phyloP scores from a whole-genome alignment of 1,139 yeast genomes.

The Saccharomyces hybrid region DNA sequence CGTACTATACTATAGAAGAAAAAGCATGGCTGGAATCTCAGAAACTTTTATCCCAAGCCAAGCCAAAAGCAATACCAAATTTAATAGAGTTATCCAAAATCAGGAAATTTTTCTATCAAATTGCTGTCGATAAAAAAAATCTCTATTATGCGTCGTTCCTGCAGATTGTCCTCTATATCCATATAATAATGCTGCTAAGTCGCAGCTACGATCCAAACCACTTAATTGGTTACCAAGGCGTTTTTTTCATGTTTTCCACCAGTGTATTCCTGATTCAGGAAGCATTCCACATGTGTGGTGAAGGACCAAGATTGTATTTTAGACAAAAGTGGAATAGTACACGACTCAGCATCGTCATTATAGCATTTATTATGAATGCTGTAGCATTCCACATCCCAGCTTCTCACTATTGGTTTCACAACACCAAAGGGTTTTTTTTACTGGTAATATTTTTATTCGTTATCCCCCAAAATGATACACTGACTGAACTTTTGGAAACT shows the following conservation, averaged over 20 bases:
- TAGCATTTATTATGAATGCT: conserved; percentile 37
- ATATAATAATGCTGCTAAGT: conserved; percentile 52
- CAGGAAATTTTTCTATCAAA: conserved; percentile 41
- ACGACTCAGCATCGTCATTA: conserved; percentile 44
- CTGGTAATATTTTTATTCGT: conserved; percentile 58
- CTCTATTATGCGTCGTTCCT: conserved; percentile 31
- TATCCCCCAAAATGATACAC: conserved; percentile 68
- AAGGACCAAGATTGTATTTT: conserved; percentile 47
- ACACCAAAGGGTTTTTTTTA: conserved; percentile 55
- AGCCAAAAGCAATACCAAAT: conserved; percentile 60
- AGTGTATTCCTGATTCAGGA: conserved; percentile 41
- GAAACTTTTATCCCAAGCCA: conserved; percentile 57
- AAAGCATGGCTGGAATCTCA: conserved; percentile 83
- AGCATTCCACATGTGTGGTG: conserved; percentile 47
- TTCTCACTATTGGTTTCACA: conserved; percentile 25
- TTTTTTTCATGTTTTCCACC: conserved; percentile 45
- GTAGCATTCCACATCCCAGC: conserved; percentile 23
- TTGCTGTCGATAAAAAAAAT: conserved; percentile 47
- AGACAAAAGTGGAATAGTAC: conserved; percentile 60
- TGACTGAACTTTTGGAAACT: conserved; percentile 70
- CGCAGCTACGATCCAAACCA: conserved; percentile 44
- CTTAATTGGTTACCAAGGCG: conserved; percentile 36
- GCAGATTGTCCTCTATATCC: conserved; percentile 46
- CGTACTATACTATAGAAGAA: conserved; percentile 75
- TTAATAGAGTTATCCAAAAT: conserved; percentile 34